phyloP scores from a whole-genome alignment of 306 rosid species.

The Oxytropis ochrocephala region DNA sequence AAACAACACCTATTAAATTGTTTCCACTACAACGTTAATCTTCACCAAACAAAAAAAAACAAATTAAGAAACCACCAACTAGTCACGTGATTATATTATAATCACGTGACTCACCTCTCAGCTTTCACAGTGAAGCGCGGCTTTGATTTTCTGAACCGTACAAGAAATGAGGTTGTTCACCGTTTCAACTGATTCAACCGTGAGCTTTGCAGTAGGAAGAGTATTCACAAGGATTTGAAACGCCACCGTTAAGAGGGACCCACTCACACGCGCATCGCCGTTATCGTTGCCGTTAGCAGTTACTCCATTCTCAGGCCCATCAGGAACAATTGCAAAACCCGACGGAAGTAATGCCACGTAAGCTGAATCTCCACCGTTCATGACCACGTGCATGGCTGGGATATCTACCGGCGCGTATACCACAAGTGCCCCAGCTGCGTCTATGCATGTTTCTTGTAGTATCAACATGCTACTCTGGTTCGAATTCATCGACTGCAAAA shows the following conservation, averaged over 20 bases:
- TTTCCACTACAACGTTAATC: neutral
- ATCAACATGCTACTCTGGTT: conserved; percentile 95
- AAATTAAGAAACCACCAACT: neutral
- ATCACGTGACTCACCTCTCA: conserved; percentile 21
- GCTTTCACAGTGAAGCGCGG: conserved; percentile 73
- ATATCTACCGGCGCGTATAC: conserved; percentile 98
- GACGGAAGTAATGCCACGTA: conserved; percentile 88
- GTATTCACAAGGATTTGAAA: conserved; percentile 93
- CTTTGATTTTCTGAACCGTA: conserved; percentile 89
- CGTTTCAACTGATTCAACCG: conserved; percentile 93
- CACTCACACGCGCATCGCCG: conserved; percentile 38
- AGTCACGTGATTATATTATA: neutral
- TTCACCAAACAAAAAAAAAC: neutral
- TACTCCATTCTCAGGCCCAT: conserved; percentile 34
- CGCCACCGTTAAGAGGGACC: conserved; percentile 87
- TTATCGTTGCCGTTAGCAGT: neutral
- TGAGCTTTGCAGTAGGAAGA: conserved; percentile 85
- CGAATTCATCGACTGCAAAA: conserved; percentile 65
- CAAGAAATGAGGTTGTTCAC: conserved; percentile 89
- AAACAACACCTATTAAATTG: conserved; percentile 20
- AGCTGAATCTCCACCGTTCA: conserved; percentile 97
- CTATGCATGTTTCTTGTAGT: conserved; percentile 85
- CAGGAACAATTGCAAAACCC: conserved; percentile 80
- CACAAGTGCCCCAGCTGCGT: conserved; percentile 81
- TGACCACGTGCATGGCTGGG: conserved; percentile 96